phyloP scores from a whole-genome alignment of 2,329 filamentous ascomycete species.

The Trichoderma sp. region DNA sequence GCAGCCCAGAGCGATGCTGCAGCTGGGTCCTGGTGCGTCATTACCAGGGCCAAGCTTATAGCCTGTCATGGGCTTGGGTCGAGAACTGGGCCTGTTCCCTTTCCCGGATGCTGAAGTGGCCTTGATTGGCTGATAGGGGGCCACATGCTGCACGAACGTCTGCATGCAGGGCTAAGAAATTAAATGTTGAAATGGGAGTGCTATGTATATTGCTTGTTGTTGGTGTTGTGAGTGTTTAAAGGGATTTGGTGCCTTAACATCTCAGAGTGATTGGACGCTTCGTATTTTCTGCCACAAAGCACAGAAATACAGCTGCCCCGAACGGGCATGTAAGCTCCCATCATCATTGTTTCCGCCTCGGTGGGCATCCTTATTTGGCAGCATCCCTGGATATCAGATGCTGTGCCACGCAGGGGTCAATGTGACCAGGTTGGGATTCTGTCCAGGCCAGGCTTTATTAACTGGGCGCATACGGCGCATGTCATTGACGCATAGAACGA shows the following conservation, averaged over 20 bases:
- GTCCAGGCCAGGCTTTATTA: background rate
- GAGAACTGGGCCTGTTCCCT: constrained; percentile 25
- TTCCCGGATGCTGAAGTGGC: constrained; percentile 13
- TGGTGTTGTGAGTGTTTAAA: background rate
- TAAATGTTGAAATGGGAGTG: background rate
- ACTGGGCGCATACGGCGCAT: background rate
- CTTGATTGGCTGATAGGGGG: constrained; percentile 21
- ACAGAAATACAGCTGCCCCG: background rate
- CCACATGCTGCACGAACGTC: background rate
- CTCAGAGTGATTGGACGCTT: background rate
- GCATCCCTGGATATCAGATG: background rate
- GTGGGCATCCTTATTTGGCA: background rate
- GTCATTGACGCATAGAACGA: background rate
- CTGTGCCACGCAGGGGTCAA: background rate
- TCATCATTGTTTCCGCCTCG: background rate
- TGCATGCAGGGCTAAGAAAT: constrained; percentile 21
- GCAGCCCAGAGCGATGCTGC: background rate
- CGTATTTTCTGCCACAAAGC: background rate
- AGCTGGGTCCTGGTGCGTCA: background rate
- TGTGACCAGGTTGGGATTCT: background rate
- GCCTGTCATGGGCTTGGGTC: constrained; percentile 11
- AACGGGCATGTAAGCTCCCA: background rate
- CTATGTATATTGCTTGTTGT: background rate
- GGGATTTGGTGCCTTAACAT: background rate
- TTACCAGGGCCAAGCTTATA: background rate